phyloP scores from a whole-genome alignment of 2,329 filamentous ascomycete genomes.

The Colletotrichum magnum region DNA sequence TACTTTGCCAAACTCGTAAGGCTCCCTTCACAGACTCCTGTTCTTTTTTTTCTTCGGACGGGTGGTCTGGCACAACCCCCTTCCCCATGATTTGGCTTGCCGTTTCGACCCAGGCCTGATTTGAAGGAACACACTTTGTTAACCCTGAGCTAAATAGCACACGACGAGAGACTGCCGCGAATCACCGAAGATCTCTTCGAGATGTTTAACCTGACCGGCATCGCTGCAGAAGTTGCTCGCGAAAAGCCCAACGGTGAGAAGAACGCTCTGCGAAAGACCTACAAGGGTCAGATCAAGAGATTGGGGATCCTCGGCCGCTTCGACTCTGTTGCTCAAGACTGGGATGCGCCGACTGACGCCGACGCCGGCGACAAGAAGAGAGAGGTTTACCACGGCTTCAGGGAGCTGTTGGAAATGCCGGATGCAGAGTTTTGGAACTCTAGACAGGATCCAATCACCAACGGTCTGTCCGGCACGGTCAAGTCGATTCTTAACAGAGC shows the following conservation, averaged over 20 bases:
- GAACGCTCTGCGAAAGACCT: slow-evolving; percentile 76
- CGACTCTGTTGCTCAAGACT: slow-evolving; percentile 67
- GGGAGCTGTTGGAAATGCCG: slow-evolving; percentile 64
- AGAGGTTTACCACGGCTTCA: slow-evolving; percentile 65
- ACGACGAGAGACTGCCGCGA: slow-evolving; percentile 62
- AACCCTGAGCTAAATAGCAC: slow-evolving; percentile 62
- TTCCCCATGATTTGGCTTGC: slow-evolving; percentile 21
- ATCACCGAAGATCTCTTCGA: slow-evolving; percentile 71
- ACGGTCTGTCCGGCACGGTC: slow-evolving; percentile 64
- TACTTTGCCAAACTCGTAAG: slow-evolving; percentile 78
- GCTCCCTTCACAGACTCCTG: slow-evolving; percentile 59
- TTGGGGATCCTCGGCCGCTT: slow-evolving; percentile 74
- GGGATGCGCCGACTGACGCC: slow-evolving; percentile 58
- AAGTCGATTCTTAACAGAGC: slow-evolving; percentile 63
- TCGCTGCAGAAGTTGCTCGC: slow-evolving; percentile 74
- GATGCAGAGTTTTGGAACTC: slow-evolving; percentile 49
- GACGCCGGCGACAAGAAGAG: slow-evolving; percentile 61
- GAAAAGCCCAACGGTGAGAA: slow-evolving; percentile 76
- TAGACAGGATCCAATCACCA: slow-evolving; percentile 65
- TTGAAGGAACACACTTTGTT: slow-evolving; percentile 54
- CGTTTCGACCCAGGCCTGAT: slow-evolving; percentile 43
- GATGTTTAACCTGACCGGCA: slow-evolving; percentile 67
- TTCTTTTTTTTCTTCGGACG: slow-evolving; percentile 38
- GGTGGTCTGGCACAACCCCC: slow-evolving; percentile 26
- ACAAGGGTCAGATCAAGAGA: slow-evolving; percentile 78